Base-by-base conservation (phyloP, 2,329 filamentous ascomycete genomes). In the Paecilomyces variotii region DNA sequence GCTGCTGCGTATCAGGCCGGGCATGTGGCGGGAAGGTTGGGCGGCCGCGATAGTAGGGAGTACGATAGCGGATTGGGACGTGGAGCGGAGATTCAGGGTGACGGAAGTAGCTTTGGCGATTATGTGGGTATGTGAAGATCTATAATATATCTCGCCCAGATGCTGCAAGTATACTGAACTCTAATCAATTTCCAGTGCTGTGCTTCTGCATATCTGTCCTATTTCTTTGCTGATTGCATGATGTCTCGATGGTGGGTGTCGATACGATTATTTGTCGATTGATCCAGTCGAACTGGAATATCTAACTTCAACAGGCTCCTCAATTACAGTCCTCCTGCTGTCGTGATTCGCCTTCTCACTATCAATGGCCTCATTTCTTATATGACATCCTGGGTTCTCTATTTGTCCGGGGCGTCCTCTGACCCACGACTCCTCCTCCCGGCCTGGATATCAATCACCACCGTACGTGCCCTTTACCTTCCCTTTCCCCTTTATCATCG, bases 171-270 rank as follows among this genome's bases (percentile, higher is more conserved):
- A n/a, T 24, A 57, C 34, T 35, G 14, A 54, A 24, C 32, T 24
- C 24, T 12, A 14, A 12, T 26, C 9, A 34, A 12, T 12, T 57
- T 49, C 9, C 62, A 90, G 88, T 91, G 88, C 76, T 85, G 84
- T 68, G 86, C 88, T 59, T 89, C 87, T 24, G 89, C 87, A 57
- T 90, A 91, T 72, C 81, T 91, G 60, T 88, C 87, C 55, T 92
- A 90, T 74, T 89, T 90, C 77, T 92, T 92, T 71, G 89, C 88
- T 59, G 89, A 92, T 75, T 90, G 88, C 73, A 82, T 92, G 67
- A 91, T 92, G 88, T 91, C 88, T 61, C 80, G 89, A 75, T 92
- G 89, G 87, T 89, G 69, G 52, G 80, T 74, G 51, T 19, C 32
- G 45, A 11, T 49, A 34, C 30, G 32, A 52, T n/a, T 12, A 32